Base-by-base conservation (phyloP, 2,329 filamentous ascomycete species). In the Colletotrichum sp. region DNA sequence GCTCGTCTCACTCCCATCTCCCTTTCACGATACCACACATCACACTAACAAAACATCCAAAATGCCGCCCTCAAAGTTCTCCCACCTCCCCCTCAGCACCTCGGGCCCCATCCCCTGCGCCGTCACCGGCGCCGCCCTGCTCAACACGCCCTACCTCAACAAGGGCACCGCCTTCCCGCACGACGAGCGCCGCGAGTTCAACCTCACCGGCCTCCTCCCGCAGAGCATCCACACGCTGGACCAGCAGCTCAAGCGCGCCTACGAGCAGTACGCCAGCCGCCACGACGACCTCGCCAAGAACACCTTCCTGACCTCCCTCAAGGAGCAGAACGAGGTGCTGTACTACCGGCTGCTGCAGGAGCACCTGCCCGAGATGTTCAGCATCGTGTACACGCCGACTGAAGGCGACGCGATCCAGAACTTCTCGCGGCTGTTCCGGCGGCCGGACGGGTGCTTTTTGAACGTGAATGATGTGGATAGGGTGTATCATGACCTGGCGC, bases 351-450 rank as follows among this genome's bases (percentile, higher is more conserved):
- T 98, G 12, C 88, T 97, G 9, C 90, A 95, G 82, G 92, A 94
- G 6, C 93, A 98, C 80, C 85, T 98, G 25, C 93, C 94, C 78
- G 95, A 98, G 82, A 97, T 98, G 94, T 96, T 98, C 81, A 92
- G 93, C 55, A 88, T 98, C n/a, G 95, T 98, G 32, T 98, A 98
- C 82, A 98, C 96, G 0, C 96, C 96, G 0, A 98, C 96, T 0
- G 95, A 98, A 85, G 95, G 95, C 11, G 95, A 98, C 55, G 96
- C 96, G 0, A 98, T 98, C 67, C 92, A 95, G 79, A 94, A 96
- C 78, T 98, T 95, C 82, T 97, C 95, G 0, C 87, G 93, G 0
- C 83, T 97, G 0, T 98, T 98, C 81, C 88, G 96, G 13, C 88
- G 91, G 22, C 95, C 95, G 0, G 94, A 96, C 79, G 96, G 96